Base-by-base conservation (phyloP, 345 rosid species). In the Boechera retrofracta region DNA sequence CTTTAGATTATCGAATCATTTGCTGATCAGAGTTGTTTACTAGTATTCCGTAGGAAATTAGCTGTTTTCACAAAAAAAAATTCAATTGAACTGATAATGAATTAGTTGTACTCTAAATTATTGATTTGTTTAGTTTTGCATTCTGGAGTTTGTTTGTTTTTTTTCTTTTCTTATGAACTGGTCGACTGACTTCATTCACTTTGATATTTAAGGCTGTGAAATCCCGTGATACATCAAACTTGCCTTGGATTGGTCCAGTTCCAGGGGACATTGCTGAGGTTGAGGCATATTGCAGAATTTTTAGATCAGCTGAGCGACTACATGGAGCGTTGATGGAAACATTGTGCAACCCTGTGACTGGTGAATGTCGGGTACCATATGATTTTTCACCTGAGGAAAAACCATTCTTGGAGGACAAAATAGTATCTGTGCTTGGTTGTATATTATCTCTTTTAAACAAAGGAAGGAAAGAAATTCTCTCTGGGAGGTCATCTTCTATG, bases 241-340 rank as follows among this genome's bases (percentile, higher is more conserved):
- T 86, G 81, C 91, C 84, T 26, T 89, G 98, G 98, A 75, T 87
- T 64, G 98, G 98, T 75, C 98, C 98, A 26, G 80, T 94, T 65
- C 98, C 98, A 45, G 98, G 98, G 15, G 98, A 94, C 57, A 92
- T 94, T 72, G 97, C 99, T 52, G 99, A 94, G 82, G 86, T 94
- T 32, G 98, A 94, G 83, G 97, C 99, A 11, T 94, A 94, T 66
- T 94, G 99, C 82, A 86, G 99, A 71, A 90, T 92, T 35, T 94
- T 94, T 66, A 85, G 98, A 84, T 86, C 96, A 10, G 90, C 95
- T 11, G 98, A 94, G 82, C 55, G 84, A 77, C 88, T 92, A 24
- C 97, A 89, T 83, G 81, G 89, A 80, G 89, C 98, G 2, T 63
- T 94, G 81, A 94, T 94, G 98, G 93, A 92, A 64, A 84, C 98